phyloP scores from a whole-genome alignment of 257 asterid species.

The Cordia subcordata region DNA sequence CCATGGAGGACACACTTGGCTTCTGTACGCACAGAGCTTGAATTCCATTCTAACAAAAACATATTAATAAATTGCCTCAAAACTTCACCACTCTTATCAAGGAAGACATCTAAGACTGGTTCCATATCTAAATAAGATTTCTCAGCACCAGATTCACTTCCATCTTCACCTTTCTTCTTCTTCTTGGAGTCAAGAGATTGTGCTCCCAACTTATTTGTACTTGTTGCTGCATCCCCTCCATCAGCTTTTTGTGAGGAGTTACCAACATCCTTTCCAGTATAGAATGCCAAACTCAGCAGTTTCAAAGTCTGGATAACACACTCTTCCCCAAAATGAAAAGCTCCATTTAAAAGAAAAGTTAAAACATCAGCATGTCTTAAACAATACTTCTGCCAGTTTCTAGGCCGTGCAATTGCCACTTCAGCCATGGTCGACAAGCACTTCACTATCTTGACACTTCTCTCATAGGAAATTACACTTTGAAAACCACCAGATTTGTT shows the following conservation, averaged over 20 bases:
- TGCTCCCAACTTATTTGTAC: constrained; percentile 58
- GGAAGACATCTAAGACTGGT: constrained; percentile 63
- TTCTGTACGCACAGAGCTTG: constrained; percentile 89
- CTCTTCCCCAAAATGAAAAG: constrained; percentile 88
- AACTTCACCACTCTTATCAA: constrained; percentile 68
- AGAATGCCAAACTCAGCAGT: constrained; percentile 83
- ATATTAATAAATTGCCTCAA: constrained; percentile 77
- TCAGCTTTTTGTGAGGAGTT: constrained; percentile 74
- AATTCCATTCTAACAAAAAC: constrained; percentile 92
- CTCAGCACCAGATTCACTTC: constrained; percentile 63
- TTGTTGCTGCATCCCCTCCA: constrained; percentile 53
- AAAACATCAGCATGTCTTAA: constrained; percentile 74
- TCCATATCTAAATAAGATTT: constrained; percentile 95
- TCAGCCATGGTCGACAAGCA: constrained; percentile 88
- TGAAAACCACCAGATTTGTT: constrained; percentile 95
- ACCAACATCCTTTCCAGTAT: constrained; percentile 72
- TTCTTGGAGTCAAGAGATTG: constrained; percentile 72
- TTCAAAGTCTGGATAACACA: constrained; percentile 83
- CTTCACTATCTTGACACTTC: constrained; percentile 92
- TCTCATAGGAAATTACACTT: constrained; percentile 77
- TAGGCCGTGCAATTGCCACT: constrained; percentile 90
- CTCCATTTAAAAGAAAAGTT: constrained; percentile 75
- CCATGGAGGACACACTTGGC: constrained; percentile 84
- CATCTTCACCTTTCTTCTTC: constrained; percentile 97
- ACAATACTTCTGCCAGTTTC: constrained; percentile 99